Conservation (phyloP, 1,139 yeast genomes). For the Diutina sp. region DNA sequence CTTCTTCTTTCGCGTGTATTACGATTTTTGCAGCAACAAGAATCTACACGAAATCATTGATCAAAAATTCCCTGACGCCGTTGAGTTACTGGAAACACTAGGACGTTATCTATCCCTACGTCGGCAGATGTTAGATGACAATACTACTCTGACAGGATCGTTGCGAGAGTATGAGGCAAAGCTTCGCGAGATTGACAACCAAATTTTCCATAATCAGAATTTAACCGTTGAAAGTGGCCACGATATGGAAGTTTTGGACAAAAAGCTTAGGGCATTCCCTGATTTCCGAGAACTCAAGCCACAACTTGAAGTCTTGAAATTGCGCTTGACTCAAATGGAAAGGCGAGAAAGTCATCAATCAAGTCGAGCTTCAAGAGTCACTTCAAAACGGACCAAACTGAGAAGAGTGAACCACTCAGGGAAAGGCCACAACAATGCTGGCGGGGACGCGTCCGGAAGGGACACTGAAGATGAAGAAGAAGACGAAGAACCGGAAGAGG, state of each 20-base stretch:
- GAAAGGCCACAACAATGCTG: constrained; percentile 4
- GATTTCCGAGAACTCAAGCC: constrained; percentile 1
- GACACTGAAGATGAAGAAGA: constrained; percentile 1
- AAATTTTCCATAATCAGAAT: background rate
- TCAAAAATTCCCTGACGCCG: constrained; percentile 66
- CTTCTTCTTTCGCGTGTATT: constrained; percentile 57
- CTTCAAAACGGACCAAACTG: constrained; percentile 8
- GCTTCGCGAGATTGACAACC: background rate
- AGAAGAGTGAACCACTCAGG: constrained; percentile 2
- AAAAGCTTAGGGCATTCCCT: constrained; percentile 3
- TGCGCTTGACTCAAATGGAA: constrained; percentile 13
- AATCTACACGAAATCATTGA: constrained; percentile 50
- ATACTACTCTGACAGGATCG: constrained; percentile 7
- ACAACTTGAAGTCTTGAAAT: constrained; percentile 4
- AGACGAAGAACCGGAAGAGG: constrained; percentile 3
- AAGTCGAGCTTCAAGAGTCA: constrained; percentile 12
- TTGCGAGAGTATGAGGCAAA: background rate
- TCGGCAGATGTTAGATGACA: background rate
- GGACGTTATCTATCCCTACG: constrained; percentile 40
- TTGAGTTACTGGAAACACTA: constrained; percentile 51
- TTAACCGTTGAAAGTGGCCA: background rate
- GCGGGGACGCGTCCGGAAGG: constrained; percentile 5
- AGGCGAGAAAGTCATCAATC: constrained; percentile 13
- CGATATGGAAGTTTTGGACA: constrained; percentile 3
- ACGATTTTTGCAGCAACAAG: constrained; percentile 46